Evolutionary conservation across 441 rosid genomes (phyloP).

Genomic region (Bocquillonia castaneifolia): DNA sequence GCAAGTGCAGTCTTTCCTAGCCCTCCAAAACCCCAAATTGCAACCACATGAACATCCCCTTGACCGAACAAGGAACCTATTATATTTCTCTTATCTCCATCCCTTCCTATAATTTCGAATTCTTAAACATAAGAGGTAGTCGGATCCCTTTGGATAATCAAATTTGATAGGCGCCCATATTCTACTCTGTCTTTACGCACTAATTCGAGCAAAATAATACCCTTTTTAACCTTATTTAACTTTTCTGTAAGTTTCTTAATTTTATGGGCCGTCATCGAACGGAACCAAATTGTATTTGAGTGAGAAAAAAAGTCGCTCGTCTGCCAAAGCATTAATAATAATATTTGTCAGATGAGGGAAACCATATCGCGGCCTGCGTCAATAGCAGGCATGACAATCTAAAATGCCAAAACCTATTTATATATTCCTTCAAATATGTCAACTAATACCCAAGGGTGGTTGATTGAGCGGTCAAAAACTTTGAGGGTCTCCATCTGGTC

Average conservation of each 20-base stretch:
- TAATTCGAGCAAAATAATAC: too few relatives aligned
- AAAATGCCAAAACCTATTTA: too few relatives aligned
- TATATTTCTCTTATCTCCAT: slow-evolving; percentile 8
- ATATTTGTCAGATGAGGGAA: too few relatives aligned
- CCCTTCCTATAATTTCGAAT: slow-evolving; percentile 22
- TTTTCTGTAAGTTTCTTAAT: slow-evolving; percentile 7
- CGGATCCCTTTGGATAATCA: background rate
- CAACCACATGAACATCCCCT: background rate
- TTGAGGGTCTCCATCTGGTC: too few relatives aligned
- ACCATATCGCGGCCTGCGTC: too few relatives aligned
- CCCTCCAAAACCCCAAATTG: slow-evolving; percentile 21
- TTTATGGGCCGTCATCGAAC: slow-evolving; percentile 9
- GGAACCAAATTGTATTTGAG: background rate
- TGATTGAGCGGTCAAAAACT: too few relatives aligned
- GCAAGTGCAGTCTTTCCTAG: slow-evolving; percentile 20
- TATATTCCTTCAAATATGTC: too few relatives aligned
- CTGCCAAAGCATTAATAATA: background rate
- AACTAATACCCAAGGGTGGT: too few relatives aligned
- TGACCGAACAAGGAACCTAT: background rate
- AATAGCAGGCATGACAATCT: too few relatives aligned
- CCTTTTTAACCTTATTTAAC: background rate
- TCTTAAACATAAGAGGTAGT: slow-evolving; percentile 4
- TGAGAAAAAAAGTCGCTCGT: slow-evolving; percentile 12
- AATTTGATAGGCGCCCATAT: background rate
- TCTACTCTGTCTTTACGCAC: background rate